Base-by-base conservation (phyloP, 768 basidiomycete species). In the Pleurotus ostreatus region DNA sequence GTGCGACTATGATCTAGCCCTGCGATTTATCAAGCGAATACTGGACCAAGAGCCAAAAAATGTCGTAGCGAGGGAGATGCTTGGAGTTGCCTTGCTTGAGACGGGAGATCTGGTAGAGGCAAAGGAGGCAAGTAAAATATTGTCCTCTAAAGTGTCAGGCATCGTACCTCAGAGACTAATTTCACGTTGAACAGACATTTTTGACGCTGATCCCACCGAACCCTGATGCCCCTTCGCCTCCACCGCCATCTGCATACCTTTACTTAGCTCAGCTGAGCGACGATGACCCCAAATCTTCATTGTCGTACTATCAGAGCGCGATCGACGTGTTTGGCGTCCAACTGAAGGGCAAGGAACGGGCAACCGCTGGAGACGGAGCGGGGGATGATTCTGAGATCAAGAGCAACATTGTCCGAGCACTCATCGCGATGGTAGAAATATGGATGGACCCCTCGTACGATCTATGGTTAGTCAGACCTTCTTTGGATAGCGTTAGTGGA, bases 381-480 rank as follows among this genome's bases (percentile, higher is more conserved):
- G 75, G 69, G 49, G 82, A 82, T 60, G 84, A 88, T 56, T 66
- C 74, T 2, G 86, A 90, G 61, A 67, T 85, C 47, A 85, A 76
- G 64, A 78, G 70, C 30, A 90, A 84, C 64, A 84, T 88, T 55
- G 85, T 94, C 9, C 78, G 88, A 40, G 92, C 91, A 6, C 78
- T 94, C 18, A 79, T 94, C 26, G 89, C 88, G 6, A 94, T 94
- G 80, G 88, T 95, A 22, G 94, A 96, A 67, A 89, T 95, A 13
- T 97, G 94, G 94, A 96, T 97, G 93, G 90, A 94, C 63, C 89
- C 89, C 26, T 79, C 80, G 1, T 86, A 88, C 61, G 92, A 95
- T 76, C 75, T 96, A 49, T 95, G 94, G 94, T 88, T 63, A 49
- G 83, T 66, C 30, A 34, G 9, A 8, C 9, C 11, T 34, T 34